A percentile compares a stretch with the other conserved stretches of the same genome.
phyloP scores from a whole-genome alignment of 1,139 yeast genomes.

The Saccharomyces hybrid region DNA sequence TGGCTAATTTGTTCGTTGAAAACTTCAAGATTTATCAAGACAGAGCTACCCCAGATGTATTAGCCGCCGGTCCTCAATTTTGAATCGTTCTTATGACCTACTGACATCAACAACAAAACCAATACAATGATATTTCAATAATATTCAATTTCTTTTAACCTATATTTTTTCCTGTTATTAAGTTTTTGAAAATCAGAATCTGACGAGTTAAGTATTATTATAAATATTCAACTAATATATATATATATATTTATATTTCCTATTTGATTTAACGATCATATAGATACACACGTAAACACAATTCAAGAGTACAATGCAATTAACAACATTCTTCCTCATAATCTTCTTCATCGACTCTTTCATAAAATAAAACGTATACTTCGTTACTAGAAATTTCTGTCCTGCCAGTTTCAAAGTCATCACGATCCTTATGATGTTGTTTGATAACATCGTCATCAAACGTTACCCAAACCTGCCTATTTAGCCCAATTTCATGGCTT shows the following conservation, averaged over 20 bases:
- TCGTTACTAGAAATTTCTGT: slow-evolving; percentile 44
- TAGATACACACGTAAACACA: neutral
- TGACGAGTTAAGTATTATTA: too few relatives aligned
- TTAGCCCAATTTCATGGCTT: slow-evolving; percentile 24
- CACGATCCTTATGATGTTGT: slow-evolving; percentile 37
- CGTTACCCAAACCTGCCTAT: slow-evolving; percentile 48
- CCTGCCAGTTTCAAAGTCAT: slow-evolving; percentile 35
- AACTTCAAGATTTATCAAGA: slow-evolving; percentile 81
- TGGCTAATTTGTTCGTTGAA: slow-evolving; percentile 73
- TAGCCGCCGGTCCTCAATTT: slow-evolving; percentile 79
- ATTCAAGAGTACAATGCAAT: neutral
- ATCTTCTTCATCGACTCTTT: slow-evolving; percentile 31
- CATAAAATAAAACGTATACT: slow-evolving; percentile 63
- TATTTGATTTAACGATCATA: too few relatives aligned
- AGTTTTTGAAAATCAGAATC: too few relatives aligned
- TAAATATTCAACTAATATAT: too few relatives aligned
- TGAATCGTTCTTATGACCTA: slow-evolving; percentile 1
- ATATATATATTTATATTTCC: too few relatives aligned
- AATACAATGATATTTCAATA: neutral
- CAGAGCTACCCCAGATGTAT: slow-evolving; percentile 78
- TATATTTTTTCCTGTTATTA: neutral
- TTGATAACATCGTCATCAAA: slow-evolving; percentile 60
- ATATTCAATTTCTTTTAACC: neutral
- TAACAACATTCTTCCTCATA: neutral
- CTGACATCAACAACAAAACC: too few relatives aligned